Evolutionary conservation across 139 green algal species (phyloP), one percentile per base, ranked within the genome.

Genomic region (Spirogloea muscicola): DNA sequence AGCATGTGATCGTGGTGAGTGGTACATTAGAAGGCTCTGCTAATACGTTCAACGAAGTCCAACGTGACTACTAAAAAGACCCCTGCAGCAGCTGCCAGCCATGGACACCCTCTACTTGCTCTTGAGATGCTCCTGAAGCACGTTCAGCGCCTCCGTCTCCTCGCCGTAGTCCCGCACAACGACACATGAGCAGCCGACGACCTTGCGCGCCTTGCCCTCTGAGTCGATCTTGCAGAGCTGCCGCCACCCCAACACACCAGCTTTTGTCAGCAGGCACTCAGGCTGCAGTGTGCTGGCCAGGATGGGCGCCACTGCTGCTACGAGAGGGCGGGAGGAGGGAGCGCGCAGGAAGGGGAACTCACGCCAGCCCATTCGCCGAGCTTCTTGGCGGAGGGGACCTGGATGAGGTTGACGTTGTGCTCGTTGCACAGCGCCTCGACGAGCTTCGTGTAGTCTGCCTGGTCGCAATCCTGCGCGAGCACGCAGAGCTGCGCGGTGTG

Each of bases 401-500:
- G 58, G 74, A 99, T 93, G 55, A 99, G 86, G 89, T 91, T 91
- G 9, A 98, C 93, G 73, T 90, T 90, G 76, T 97, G 88, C 91
- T 99, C 95, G 42, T 89, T 84, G 87, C 94, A 99, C 60, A 99
- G 90, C 0, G 91, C 95, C 89, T 98, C 89, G 29, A 98, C 94
- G 49, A 99, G 91, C 91, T 99, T 99, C 84, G 93, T 96, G 90
- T 98, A 98, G 86, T 98, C 93, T 63, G 93, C 88, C 86, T 98
- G 90, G 89, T 98, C 92, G 90, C 93, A 98, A 89, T 99, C 92
- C 80, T 98, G 88, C 33, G 94, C 93, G 41, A 99, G 86, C 65
- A 99, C 89, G 85, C 89, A 96, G 65, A 99, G 88, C 88, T 96
- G 92, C 10, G 87, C 92, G 76, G 91, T 77, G 65, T 89, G 84